These are phyloP conservation scores for Phytophthora megakarya DNA, from an alignment of 352 stramenopile species.

Conservation along the genomic window DNA sequence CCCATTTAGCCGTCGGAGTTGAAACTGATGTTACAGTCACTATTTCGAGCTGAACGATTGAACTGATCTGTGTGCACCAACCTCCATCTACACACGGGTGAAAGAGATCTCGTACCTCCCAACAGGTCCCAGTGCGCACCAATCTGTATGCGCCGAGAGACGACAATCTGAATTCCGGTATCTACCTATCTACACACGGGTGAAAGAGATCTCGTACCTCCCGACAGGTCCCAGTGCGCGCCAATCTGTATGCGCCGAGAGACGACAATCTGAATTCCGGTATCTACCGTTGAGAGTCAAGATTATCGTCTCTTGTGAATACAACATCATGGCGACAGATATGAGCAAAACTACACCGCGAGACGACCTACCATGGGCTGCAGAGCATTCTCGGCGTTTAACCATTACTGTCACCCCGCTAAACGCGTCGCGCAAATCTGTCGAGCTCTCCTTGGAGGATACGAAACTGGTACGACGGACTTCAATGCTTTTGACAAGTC, in stretches of 20 bases:
- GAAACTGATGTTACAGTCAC: conserved; percentile 30
- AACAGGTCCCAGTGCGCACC: neutral
- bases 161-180: conserved; percentile 2
- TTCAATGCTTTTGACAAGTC: conserved; percentile 57
- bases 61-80: neutral
- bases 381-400: conserved; percentile 25
- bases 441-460: conserved; percentile 51
- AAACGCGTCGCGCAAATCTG: conserved; percentile 23
- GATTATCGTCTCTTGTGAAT: neutral
- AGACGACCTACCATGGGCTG: conserved; percentile 15
- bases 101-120: neutral
- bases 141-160: conserved; percentile 27
- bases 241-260: conserved; percentile 27
- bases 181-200: too few relatives aligned
- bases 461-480: conserved; percentile 49
- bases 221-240: neutral
- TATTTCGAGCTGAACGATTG: conserved; percentile 17
- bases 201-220: too few relatives aligned
- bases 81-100: conserved; percentile 1
- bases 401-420: conserved; percentile 31
- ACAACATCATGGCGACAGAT: conserved; percentile 3
- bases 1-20: conserved; percentile 9
- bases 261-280: conserved; percentile 1
- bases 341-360: neutral
- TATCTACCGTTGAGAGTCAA: neutral